Percentiles rank a stretch among this genome's conserved stretches.
Evolutionary conservation across 2,329 filamentous ascomycete genomes (phyloP).

Genomic region (Cordyceps javanica): DNA sequence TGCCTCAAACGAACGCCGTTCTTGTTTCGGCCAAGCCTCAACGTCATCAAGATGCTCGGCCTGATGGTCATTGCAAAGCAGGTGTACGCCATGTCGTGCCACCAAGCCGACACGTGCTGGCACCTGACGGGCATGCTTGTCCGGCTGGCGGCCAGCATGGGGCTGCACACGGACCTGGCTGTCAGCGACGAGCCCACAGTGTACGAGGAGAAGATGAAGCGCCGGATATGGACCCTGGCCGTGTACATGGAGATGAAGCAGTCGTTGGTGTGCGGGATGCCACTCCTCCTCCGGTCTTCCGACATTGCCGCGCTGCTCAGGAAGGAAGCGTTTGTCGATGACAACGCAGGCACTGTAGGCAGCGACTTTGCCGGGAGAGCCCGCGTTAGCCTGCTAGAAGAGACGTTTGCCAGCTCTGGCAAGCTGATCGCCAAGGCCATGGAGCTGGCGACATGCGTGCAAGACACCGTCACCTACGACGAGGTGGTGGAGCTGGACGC

Average conservation of each 20-base stretch:
- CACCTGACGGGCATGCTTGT: slow-evolving; percentile 10
- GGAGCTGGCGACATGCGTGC: neutral
- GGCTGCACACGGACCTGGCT: neutral
- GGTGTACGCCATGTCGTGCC: slow-evolving; percentile 12
- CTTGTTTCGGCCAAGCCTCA: slow-evolving; percentile 5
- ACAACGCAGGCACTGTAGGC: neutral
- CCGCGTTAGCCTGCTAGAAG: neutral
- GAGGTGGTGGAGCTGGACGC: slow-evolving; percentile 11
- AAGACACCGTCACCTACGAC: neutral
- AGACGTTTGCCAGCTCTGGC: slow-evolving; percentile 1
- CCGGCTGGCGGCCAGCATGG: slow-evolving; percentile 6
- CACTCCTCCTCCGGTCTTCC: slow-evolving; percentile 2
- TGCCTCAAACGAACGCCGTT: slow-evolving; percentile 12
- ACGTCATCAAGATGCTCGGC: slow-evolving; percentile 4
- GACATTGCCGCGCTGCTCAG: neutral
- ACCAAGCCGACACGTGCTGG: slow-evolving; percentile 14
- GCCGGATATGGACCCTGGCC: slow-evolving; percentile 9
- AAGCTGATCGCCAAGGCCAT: slow-evolving; percentile 1
- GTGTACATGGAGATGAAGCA: slow-evolving; percentile 11
- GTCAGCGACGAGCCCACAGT: neutral
- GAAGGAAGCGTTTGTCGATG: neutral
- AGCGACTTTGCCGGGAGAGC: neutral
- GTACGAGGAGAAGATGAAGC: neutral
- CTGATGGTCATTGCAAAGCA: slow-evolving; percentile 12
- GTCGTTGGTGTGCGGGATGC: slow-evolving; percentile 12